A percentile compares a stretch with the other conserved stretches of the same genome.
Conservation (phyloP, 768 basidiomycete species). For the Lactifluus rugatus region DNA sequence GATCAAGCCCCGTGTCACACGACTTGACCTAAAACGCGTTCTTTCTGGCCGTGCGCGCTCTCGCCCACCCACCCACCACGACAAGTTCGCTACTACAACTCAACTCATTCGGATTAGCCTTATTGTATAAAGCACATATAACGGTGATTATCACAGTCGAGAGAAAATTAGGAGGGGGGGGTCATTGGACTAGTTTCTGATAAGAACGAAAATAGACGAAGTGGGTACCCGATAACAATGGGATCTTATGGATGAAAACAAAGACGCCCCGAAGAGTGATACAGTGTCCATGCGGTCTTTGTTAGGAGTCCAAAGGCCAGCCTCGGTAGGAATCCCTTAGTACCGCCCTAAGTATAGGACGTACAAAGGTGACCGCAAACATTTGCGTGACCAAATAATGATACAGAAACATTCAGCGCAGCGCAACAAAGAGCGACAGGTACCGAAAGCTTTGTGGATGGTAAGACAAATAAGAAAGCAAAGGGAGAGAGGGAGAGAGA, state of each 20-base stretch:
- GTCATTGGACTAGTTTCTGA: no score
- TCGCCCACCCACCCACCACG: background rate
- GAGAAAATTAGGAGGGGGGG: no score
- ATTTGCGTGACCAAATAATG: slow-evolving; percentile 18
- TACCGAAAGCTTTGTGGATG: slow-evolving; percentile 3
- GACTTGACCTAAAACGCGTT: background rate
- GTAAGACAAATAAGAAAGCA: slow-evolving; percentile 5
- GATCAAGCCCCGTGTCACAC: slow-evolving; percentile 7
- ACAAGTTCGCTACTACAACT: slow-evolving; percentile 1
- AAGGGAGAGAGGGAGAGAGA: background rate
- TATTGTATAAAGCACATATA: slow-evolving; percentile 18
- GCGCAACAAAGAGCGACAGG: slow-evolving; percentile 9
- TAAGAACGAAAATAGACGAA: slow-evolving; percentile 9
- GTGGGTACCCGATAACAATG: slow-evolving; percentile 13
- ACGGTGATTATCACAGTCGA: slow-evolving; percentile 15
- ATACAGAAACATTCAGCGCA: slow-evolving; percentile 17
- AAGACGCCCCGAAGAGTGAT: slow-evolving; percentile 16
- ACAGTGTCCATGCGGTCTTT: slow-evolving; percentile 19
- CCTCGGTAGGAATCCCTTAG: slow-evolving; percentile 10
- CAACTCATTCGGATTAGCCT: slow-evolving; percentile 15
- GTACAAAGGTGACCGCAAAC: slow-evolving; percentile 15
- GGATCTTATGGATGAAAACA: slow-evolving; percentile 1
- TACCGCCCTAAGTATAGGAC: slow-evolving; percentile 1
- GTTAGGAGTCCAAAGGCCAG: slow-evolving; percentile 12
- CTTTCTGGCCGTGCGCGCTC: background rate